Base-by-base conservation (phyloP, 192 early-diverging fungal genomes). In the Coemansia sp. region DNA sequence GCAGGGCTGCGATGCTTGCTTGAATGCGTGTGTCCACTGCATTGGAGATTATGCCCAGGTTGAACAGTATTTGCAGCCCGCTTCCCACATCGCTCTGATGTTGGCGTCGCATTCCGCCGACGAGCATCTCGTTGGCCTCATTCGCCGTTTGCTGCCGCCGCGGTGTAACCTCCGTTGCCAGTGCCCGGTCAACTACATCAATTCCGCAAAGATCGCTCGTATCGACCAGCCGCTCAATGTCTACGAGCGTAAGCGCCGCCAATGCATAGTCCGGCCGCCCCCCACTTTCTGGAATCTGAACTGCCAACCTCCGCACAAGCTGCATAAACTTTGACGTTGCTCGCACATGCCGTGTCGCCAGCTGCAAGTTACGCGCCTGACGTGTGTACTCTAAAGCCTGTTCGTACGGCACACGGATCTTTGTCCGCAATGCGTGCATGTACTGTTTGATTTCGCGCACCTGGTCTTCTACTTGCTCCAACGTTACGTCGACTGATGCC, bases 371-470 rank as follows among this genome's bases (percentile, higher is more conserved):
- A 14, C 24, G 27, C 19, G 69, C 43, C 65, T 75, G 73, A 10
- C 37, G 26, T 0, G 62, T 59, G 23, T 69, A 75, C 35, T 1
- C 29, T 38, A 22, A 57, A 5, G 70, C 62, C 66, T 81, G 78
- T 52, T 67, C 58, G 32, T 72, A 68, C 4, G 78, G 73, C 32
- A 75, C 73, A 1, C 69, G 73, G 45, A 81, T 68, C 26, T 53
- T 59, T 1, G 69, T 60, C 7, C 73, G 78, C 57, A 81, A 19
- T 3, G 50, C 60, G 24, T 75, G 73, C 73, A 81, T 75, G 24
- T 61, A 59, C 48, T 27, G 4, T 29, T 66, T 65, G 39, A 81
- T 68, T 61, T 75, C 70, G 24, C 73, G 51, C 38, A 81, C 67
- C 35, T 76, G 73, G 26, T 62, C 69, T 19, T 81, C 78, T 8